phyloP scores from a whole-genome alignment of 2,329 filamentous ascomycete genomes.

The Botryotinia narcissicola region DNA sequence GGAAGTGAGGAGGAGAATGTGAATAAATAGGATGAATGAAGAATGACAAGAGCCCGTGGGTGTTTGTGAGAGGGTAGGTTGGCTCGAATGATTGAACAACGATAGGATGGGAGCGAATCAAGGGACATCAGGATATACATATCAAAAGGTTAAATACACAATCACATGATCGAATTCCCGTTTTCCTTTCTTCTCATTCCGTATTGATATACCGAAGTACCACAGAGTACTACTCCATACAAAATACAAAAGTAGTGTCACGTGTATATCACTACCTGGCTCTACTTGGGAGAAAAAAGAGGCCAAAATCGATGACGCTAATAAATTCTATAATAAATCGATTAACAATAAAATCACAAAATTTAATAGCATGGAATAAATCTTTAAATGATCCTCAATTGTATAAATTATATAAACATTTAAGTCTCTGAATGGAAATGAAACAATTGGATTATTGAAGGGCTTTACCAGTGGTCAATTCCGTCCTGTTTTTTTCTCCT shows the following conservation, averaged over 20 bases:
- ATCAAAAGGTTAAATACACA: not conserved
- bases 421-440: no score
- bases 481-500: no score
- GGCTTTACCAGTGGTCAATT: no score
- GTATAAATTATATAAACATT: no score
- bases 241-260: not conserved
- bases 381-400: no score
- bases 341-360: no score
- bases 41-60: not conserved
- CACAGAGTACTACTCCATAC: not conserved
- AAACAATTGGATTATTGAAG: no score
- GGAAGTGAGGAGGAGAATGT: not conserved
- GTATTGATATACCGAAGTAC: not conserved
- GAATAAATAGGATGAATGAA: not conserved
- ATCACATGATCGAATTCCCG: not conserved
- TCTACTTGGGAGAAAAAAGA: no score
- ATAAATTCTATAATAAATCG: no score
- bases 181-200: not conserved
- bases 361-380: no score
- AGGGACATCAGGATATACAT: not conserved
- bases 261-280: not conserved
- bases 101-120: not conserved
- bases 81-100: not conserved
- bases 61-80: slow-evolving; percentile 6
- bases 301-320: no score